Evolutionary conservation across 768 basidiomycete species (phyloP).

Genomic region (Cantharellus anzutake): DNA sequence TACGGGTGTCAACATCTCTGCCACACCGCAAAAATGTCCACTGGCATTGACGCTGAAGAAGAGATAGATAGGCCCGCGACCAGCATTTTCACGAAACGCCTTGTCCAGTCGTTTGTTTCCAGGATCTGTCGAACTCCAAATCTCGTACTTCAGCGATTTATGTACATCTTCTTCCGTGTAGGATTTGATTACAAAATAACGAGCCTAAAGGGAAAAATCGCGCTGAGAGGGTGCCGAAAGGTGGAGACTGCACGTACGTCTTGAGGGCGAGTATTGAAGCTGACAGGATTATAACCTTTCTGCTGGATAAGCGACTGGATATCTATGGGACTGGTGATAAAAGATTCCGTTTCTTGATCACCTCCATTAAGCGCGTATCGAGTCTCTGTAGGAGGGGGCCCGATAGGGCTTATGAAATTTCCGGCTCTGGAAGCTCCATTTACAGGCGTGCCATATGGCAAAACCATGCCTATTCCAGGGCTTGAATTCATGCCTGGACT

Average conservation of each 20-base stretch:
- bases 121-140: constrained; percentile 93
- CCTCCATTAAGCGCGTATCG: neutral
- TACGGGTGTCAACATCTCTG: constrained; percentile 91
- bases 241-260: constrained; percentile 32
- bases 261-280: constrained; percentile 62
- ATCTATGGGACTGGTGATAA: constrained; percentile 55
- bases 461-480: too few species aligned
- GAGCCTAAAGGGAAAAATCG: constrained; percentile 30
- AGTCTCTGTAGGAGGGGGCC: neutral
- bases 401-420: too few species aligned
- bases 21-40: constrained; percentile 97
- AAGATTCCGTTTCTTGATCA: constrained; percentile 4
- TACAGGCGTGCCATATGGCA: too few species aligned
- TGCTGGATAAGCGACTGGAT: constrained; percentile 65
- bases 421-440: too few species aligned
- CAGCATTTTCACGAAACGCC: constrained; percentile 88
- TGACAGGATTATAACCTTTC: constrained; percentile 81
- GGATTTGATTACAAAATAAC: constrained; percentile 96
- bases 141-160: constrained; percentile 93
- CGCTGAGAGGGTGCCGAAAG: constrained; percentile 1
- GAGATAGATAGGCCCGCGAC: constrained; percentile 86
- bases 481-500: too few species aligned
- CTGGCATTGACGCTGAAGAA: constrained; percentile 98
- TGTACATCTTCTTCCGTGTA: constrained; percentile 99
- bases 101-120: constrained; percentile 96